A percentile compares a stretch with the other conserved stretches of the same genome.
These are phyloP conservation scores for Nevesoporus exiguus DNA, from an alignment of 768 basidiomycete species.

Conservation along the genomic window DNA sequence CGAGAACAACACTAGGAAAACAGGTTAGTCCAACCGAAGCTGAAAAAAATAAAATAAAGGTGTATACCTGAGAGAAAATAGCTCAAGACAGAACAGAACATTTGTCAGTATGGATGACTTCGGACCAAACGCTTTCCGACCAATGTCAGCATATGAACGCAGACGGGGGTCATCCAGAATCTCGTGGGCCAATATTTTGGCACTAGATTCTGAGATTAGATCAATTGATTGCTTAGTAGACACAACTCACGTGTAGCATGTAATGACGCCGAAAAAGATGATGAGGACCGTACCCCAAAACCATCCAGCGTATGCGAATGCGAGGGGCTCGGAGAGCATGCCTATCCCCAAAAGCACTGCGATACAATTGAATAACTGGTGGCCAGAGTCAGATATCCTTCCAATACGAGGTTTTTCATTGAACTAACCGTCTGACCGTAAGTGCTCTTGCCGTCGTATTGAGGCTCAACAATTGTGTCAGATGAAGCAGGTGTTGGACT, in stretches of 20 bases:
- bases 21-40: background rate
- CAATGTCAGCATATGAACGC: constrained; percentile 87
- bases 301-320: constrained; percentile 93
- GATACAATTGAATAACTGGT: constrained; percentile 82
- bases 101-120: constrained; percentile 63
- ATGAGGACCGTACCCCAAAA: constrained; percentile 70
- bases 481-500: constrained; percentile 2
- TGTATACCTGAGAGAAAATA: constrained; percentile 77
- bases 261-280: constrained; percentile 70
- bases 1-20: constrained; percentile 68
- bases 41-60: background rate
- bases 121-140: constrained; percentile 82
- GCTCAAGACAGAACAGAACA: constrained; percentile 78
- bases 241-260: constrained; percentile 81
- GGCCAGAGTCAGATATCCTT: constrained; percentile 1
- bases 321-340: constrained; percentile 85
- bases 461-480: constrained; percentile 9
- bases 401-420: background rate
- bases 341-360: constrained; percentile 87
- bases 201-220: constrained; percentile 44
- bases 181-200: constrained; percentile 79
- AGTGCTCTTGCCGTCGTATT: constrained; percentile 57
- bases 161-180: constrained; percentile 67
- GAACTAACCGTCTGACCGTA: constrained; percentile 66
- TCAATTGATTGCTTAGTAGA: background rate